phyloP scores from a whole-genome alignment of 768 basidiomycete genomes.

The Mycena haematopus region DNA sequence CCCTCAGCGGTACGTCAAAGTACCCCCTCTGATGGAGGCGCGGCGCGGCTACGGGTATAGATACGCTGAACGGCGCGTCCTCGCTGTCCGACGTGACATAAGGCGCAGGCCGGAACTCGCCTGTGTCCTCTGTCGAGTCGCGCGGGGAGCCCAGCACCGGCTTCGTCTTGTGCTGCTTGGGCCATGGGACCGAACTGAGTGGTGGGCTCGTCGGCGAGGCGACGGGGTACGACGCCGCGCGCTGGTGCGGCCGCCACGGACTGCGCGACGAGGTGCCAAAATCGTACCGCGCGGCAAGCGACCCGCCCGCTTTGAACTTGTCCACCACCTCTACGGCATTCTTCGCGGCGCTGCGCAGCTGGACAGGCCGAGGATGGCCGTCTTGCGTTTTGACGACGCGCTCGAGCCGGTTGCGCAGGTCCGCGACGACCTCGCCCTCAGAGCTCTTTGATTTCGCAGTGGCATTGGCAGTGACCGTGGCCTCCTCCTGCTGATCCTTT shows the following conservation, averaged over 20 bases:
- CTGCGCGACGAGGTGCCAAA: conserved; percentile 57
- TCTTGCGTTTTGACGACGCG: conserved; percentile 55
- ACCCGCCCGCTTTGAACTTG: conserved; percentile 45
- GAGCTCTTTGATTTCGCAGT: conserved; percentile 32
- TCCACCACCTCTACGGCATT: conserved; percentile 26
- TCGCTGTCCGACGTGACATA: conserved; percentile 36
- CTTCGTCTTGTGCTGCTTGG: conserved; percentile 22
- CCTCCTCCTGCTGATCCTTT: conserved; percentile 8
- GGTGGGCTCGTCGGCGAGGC: conserved; percentile 33
- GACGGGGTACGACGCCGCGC: conserved; percentile 59
- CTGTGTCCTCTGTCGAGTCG: conserved; percentile 46
- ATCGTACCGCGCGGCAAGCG: conserved; percentile 64
- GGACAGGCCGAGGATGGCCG: conserved; percentile 30
- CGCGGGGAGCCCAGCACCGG: conserved; percentile 58
- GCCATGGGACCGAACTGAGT: conserved; percentile 50
- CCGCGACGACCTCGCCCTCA: conserved; percentile 57
- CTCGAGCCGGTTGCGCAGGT: conserved; percentile 72
- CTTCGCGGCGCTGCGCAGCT: conserved; percentile 22
- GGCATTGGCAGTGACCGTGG: conserved; percentile 11
- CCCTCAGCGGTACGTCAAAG: conserved; percentile 49
- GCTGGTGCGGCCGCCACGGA: conserved; percentile 51
- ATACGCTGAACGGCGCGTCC: conserved; percentile 37
- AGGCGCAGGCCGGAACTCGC: conserved; percentile 33
- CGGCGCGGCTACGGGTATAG: conserved; percentile 21
- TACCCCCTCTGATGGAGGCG: conserved; percentile 67